A percentile compares a stretch with the other conserved stretches of the same genome.
Conservation (phyloP, 202 grass and related monocot species). For the Schoenoplectus tabernaemontani region DNA sequence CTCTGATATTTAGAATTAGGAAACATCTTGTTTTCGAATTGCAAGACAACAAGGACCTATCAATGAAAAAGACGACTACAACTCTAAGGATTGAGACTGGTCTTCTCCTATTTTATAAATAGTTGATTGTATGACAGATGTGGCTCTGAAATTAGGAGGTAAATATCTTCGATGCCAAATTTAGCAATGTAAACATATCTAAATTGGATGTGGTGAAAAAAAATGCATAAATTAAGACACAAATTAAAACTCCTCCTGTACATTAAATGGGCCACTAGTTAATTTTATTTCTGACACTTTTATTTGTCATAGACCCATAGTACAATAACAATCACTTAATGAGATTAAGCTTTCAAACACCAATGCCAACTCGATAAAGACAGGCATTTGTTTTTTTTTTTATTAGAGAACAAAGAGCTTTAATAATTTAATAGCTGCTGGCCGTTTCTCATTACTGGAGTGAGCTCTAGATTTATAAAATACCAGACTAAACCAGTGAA, state of each 20-base stretch:
- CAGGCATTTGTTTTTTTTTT: neutral
- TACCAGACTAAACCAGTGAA: neutral
- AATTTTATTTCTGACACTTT: neutral
- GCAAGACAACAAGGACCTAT: neutral
- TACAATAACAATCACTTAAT: neutral
- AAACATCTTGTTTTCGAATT: neutral
- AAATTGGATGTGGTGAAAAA: neutral
- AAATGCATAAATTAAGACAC: constrained; percentile 1
- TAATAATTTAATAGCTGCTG: neutral
- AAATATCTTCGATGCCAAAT: constrained; percentile 15
- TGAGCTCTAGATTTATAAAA: neutral
- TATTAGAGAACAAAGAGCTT: neutral
- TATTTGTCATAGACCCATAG: neutral
- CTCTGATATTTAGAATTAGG: constrained; percentile 17
- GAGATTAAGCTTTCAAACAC: neutral
- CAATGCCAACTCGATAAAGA: neutral
- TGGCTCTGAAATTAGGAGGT: constrained; percentile 15
- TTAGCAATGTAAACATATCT: neutral
- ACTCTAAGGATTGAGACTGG: neutral
- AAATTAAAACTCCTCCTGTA: neutral
- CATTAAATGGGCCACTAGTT: neutral
- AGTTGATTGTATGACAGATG: neutral
- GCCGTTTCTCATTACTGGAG: neutral
- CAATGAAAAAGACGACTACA: neutral
- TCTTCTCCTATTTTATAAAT: constrained; percentile 12